Base-by-base conservation (phyloP, 2,329 filamentous ascomycete species). In the Biscogniauxia sp. region DNA sequence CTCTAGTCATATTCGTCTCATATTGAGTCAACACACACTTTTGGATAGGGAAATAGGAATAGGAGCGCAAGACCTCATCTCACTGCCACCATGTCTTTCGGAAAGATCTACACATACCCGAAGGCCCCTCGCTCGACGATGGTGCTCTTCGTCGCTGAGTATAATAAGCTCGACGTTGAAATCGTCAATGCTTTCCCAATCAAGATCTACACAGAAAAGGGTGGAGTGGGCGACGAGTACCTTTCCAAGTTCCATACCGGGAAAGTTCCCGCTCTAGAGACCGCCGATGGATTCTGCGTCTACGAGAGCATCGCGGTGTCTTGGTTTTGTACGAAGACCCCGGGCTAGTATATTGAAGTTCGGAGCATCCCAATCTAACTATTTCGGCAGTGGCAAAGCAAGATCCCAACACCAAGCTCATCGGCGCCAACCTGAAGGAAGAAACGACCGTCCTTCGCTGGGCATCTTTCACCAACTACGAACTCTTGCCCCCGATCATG, bases 401-500 rank as follows among this genome's bases (percentile, higher is more conserved):
- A 57, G 55, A 65, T 45, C 65, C 65, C 15, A 59, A 65, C 23
- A 64, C 65, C 25, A 61, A 56, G 41, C 65, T 67, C 3, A 55
- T 61, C 15, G 65, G 65, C 3, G 41, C 63, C 1, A 62, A 59
- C 20, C 55, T 69, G 20, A 49, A 62, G 32, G 65, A 67, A 41
- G 65, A 67, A 59, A 63, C 63, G 25, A 62, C 61, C n/a, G 59
- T 63, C 41, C 57, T 66, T n/a, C 65, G 63, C 49, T 67, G 65
- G 65, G 25, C 65, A 5, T 67, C 65, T 7, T 67, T 67, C 56
- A 63, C 65, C 15, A 66, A 67, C 53, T 61, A 59, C 53, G 65
- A 67, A 45, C 61, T 67, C 45, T 56, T 67, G 5, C 65, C 65
- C 4, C 65, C 65, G 20, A 69, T 69, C 53, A 69, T 67, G 65